Conservation (phyloP, 179 eudicot species). For the Monotropa hypopitys region DNA sequence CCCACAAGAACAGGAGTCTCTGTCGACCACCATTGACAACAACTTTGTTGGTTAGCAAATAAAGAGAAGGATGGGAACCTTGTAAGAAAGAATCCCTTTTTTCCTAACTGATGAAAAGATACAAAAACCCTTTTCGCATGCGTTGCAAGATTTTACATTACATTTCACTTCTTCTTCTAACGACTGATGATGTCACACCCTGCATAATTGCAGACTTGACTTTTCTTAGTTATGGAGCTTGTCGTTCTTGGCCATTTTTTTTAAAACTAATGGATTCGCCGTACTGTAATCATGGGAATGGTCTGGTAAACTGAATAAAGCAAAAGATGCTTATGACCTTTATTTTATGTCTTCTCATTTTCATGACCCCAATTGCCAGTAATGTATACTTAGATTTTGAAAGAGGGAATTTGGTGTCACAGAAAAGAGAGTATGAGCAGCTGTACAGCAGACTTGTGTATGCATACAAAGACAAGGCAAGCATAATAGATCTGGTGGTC, state of each 20-base stretch:
- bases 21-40: not conserved
- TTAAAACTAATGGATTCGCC: not conserved
- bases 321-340: not conserved
- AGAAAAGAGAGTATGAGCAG: not conserved
- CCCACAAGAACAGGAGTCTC: not conserved
- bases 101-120: not conserved
- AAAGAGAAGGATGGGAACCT: not conserved
- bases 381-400: not conserved
- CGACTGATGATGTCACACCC: not conserved
- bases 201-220: not conserved
- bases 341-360: not conserved
- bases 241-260: too few relatives aligned
- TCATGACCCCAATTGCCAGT: not conserved
- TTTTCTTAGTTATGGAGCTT: too few relatives aligned
- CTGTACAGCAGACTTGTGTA: not conserved
- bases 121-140: not conserved
- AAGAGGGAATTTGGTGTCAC: not conserved
- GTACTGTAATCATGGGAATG: not conserved
- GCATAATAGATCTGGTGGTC: not conserved
- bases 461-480: not conserved
- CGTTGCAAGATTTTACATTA: too few relatives aligned
- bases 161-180: too few relatives aligned
- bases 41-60: slow-evolving; percentile 4
- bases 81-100: not conserved
- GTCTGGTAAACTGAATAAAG: not conserved